A percentile compares a stretch with the other conserved stretches of the same genome.
phyloP scores from a whole-genome alignment of 805 yeast genomes.

The Spathaspora sp. region DNA sequence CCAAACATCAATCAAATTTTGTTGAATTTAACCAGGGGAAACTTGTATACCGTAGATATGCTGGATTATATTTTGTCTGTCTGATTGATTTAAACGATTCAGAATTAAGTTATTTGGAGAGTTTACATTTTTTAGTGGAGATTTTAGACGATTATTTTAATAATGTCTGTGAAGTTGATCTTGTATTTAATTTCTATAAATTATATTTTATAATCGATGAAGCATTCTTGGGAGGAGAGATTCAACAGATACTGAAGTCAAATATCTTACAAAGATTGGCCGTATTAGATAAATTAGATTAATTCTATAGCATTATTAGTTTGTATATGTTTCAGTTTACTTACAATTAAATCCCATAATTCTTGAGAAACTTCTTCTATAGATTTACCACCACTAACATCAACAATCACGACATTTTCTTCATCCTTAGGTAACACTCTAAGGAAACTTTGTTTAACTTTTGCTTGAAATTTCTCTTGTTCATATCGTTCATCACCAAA shows the following conservation, averaged over 20 bases:
- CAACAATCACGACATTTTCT: constrained; percentile 31
- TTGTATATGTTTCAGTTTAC: constrained; percentile 6
- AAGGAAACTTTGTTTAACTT: constrained; percentile 61
- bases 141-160: constrained; percentile 81
- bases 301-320: constrained; percentile 11
- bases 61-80: constrained; percentile 85
- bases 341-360: constrained; percentile 37
- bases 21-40: constrained; percentile 59
- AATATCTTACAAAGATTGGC: constrained; percentile 62
- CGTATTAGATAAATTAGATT: constrained; percentile 45
- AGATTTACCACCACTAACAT: constrained; percentile 51
- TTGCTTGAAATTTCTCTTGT: constrained; percentile 63
- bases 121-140: constrained; percentile 85
- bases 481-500: constrained; percentile 97
- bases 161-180: constrained; percentile 89
- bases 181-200: constrained; percentile 87
- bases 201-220: constrained; percentile 82
- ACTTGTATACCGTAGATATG: constrained; percentile 83
- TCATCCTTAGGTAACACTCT: constrained; percentile 39
- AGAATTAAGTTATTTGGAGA: constrained; percentile 78
- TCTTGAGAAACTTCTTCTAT: constrained; percentile 52
- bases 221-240: constrained; percentile 84
- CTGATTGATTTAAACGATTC: constrained; percentile 78
- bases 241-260: constrained; percentile 78
- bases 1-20: constrained; percentile 76